Evolutionary conservation across 352 stramenopile species (phyloP), one percentile per base, ranked within the genome.

Genomic region (Globisporangium emineosum): DNA sequence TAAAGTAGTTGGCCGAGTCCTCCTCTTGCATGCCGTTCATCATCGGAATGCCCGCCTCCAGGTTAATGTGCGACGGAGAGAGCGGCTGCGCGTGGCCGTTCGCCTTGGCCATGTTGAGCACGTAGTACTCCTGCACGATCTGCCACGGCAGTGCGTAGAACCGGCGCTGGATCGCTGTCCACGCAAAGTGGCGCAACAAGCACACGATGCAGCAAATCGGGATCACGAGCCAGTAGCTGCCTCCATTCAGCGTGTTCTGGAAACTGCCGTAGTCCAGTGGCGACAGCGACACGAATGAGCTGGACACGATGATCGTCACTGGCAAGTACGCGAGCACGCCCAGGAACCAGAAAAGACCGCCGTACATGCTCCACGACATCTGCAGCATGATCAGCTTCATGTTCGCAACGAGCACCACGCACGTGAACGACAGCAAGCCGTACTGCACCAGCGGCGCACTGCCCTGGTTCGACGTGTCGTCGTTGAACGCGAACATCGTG

Each of bases 361-460:
- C 78, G 42, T 81, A 78, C 8, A 75, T 15, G 2, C 64, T 87
- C 86, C 86, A 94, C 32, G 83, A 91, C 83, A 91, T 90, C 64
- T 94, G 86, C 32, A 92, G 64, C 73, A 91, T 71, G 23, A 64
- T 72, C 43, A 94, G 82, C 83, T 99, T 99, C 63, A 97, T 78
- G 62, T 98, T 98, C 47, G 94, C 82, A 3, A 98, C 75, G 60
- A 98, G 82, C 43, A 99, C 87, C 10, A 98, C 81, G 65, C 94
- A 88, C 21, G 91, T 96, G 75, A 98, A 99, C 33, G 93, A 89
- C 0, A 97, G 82, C 54, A 96, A 82, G 29, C 97, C 88, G 60
- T 97, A 96, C 63, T 98, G 79, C 59, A 97, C 91, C 66, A 94
- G 89, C 17, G 89, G 79, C 47, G 89, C 84, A n/a, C 91, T 97